phyloP scores from a whole-genome alignment of 2,329 filamentous ascomycete genomes.

The Phyllosticta citrichinensis region DNA sequence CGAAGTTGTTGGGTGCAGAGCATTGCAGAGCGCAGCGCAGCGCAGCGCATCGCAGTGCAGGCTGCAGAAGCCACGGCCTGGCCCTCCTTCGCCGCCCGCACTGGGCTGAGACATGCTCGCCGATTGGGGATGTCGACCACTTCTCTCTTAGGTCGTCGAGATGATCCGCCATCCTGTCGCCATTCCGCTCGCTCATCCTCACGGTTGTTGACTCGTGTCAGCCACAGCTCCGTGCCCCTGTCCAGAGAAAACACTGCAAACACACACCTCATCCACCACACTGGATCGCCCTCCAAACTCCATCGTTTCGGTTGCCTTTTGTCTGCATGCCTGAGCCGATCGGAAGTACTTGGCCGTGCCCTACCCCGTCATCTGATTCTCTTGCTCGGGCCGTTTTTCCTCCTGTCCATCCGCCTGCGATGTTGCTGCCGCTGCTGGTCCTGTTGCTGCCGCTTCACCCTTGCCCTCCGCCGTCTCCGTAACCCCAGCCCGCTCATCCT shows the following conservation, averaged over 20 bases:
- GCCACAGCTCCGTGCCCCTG: neutral
- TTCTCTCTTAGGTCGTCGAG: neutral
- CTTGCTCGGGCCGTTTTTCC: slow-evolving; percentile 27
- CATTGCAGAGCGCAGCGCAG: neutral
- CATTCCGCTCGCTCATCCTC: neutral
- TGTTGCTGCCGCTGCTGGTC: slow-evolving; percentile 21
- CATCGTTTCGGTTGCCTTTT: slow-evolving; percentile 9
- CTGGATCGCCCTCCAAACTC: slow-evolving; percentile 7
- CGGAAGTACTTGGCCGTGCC: slow-evolving; percentile 19
- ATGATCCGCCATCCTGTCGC: neutral
- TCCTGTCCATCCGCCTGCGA: slow-evolving; percentile 26
- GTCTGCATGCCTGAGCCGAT: slow-evolving; percentile 16
- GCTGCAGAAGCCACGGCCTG: neutral
- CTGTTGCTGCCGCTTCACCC: slow-evolving; percentile 17
- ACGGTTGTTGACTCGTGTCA: neutral
- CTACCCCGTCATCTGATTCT: slow-evolving; percentile 27
- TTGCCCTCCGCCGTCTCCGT: slow-evolving; percentile 25
- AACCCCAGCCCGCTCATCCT: slow-evolving; percentile 20
- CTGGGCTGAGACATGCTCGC: neutral
- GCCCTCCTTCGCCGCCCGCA: neutral
- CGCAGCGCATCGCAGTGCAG: neutral
- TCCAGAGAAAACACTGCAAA: neutral
- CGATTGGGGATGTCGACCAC: neutral
- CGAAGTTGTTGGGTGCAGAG: neutral
- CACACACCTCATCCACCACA: slow-evolving; percentile 1